Evolutionary conservation across 345 rosid genomes (phyloP).

Genomic region (Linum trigynum): DNA sequence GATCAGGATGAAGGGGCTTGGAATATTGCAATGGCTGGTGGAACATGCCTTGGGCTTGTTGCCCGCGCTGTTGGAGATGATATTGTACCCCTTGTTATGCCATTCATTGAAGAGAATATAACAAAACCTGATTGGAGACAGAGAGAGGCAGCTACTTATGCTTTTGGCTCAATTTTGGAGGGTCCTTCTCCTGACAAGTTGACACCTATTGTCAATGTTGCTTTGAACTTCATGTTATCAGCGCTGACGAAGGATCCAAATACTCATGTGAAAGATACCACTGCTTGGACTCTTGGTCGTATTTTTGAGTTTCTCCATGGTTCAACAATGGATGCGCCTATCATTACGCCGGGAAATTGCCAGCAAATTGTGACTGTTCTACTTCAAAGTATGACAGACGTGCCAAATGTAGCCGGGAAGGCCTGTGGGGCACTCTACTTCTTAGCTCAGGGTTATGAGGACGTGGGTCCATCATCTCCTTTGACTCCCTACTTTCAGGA

Average conservation of each 20-base stretch:
- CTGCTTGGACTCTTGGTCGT: conserved; percentile 7
- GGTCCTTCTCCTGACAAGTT: conserved; percentile 43
- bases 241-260: conserved; percentile 7
- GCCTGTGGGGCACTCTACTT: conserved; percentile 11
- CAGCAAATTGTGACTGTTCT: conserved; percentile 7
- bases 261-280: conserved; percentile 10
- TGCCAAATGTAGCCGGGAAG: conserved; percentile 11
- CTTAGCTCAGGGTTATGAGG: conserved; percentile 11
- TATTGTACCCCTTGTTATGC: conserved; percentile 38
- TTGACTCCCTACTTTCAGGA: conserved; percentile 12
- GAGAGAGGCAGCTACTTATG: conserved; percentile 43
- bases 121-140: conserved; percentile 44
- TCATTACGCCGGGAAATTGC: conserved; percentile 8
- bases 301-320: conserved; percentile 11
- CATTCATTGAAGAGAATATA: conserved; percentile 36
- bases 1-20: conserved; percentile 44
- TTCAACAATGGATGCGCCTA: conserved; percentile 5
- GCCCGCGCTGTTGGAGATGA: conserved; percentile 43
- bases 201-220: conserved; percentile 27
- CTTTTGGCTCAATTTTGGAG: conserved; percentile 41
- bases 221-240: conserved; percentile 17
- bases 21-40: conserved; percentile 47
- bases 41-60: conserved; percentile 42
- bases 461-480: conserved; percentile 11
- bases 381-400: conserved; percentile 13